Conservation (phyloP, 2,329 filamentous ascomycete genomes). For the Cordyceps cateniannulata region DNA sequence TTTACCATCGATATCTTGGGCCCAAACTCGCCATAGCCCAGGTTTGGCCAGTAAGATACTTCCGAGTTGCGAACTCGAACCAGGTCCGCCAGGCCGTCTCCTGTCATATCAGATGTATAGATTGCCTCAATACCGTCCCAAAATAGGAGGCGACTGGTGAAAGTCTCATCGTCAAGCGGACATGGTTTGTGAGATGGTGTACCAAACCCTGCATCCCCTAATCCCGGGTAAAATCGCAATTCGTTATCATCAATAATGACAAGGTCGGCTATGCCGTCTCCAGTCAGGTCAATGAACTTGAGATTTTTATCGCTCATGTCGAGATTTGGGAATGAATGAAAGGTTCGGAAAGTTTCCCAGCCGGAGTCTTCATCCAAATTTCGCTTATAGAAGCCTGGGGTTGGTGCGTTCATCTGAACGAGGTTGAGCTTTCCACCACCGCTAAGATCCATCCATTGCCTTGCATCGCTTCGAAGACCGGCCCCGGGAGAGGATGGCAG, state of each 20-base stretch:
- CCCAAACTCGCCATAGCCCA: conserved; percentile 28
- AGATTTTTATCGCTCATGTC: background rate
- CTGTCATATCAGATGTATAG: conserved; percentile 21
- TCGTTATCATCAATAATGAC: conserved; percentile 11
- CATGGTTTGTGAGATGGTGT: background rate
- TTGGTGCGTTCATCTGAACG: background rate
- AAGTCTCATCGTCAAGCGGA: background rate
- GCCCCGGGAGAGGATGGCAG: background rate
- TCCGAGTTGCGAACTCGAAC: conserved; percentile 21
- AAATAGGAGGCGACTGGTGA: conserved; percentile 7
- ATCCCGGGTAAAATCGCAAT: conserved; percentile 14
- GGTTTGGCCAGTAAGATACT: conserved; percentile 29
- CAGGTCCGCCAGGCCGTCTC: conserved; percentile 22
- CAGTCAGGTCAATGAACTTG: conserved; percentile 14
- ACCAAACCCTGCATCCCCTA: conserved; percentile 7
- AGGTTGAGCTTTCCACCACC: conserved; percentile 5
- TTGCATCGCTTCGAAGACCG: background rate
- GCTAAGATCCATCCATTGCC: conserved; percentile 11
- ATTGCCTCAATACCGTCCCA: conserved; percentile 13
- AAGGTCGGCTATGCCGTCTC: conserved; percentile 19
- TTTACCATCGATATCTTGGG: conserved; percentile 22
- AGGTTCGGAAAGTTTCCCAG: conserved; percentile 1
- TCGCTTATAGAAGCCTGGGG: conserved; percentile 3
- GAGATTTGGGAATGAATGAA: conserved; percentile 6
- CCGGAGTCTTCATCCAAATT: background rate